These are phyloP conservation scores for Candida dajiaensis DNA, from an alignment of 805 yeast species.

Conservation along the genomic window DNA sequence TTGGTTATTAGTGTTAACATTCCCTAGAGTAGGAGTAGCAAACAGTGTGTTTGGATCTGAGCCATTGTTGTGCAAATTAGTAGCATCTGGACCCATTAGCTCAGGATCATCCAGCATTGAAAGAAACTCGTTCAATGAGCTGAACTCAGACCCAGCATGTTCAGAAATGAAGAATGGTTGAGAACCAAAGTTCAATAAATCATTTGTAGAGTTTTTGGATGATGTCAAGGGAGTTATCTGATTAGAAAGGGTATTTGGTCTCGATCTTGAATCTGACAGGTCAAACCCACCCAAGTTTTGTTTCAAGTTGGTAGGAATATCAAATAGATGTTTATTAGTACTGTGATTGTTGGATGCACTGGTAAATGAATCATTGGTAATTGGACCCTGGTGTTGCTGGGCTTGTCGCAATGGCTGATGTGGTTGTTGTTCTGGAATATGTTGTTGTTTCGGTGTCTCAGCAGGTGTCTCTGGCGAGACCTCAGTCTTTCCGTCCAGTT, in stretches of 20 bases:
- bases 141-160: slow-evolving; percentile 89
- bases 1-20: neutral
- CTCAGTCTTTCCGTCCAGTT: slow-evolving; percentile 9
- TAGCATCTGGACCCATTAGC: slow-evolving; percentile 37
- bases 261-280: neutral
- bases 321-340: slow-evolving; percentile 1
- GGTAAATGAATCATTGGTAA: neutral
- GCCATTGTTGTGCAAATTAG: neutral
- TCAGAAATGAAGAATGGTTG: slow-evolving; percentile 84
- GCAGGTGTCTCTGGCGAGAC: slow-evolving; percentile 1
- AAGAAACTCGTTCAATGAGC: slow-evolving; percentile 81
- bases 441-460: neutral
- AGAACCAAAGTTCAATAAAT: slow-evolving; percentile 29
- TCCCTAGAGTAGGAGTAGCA: neutral
- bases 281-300: neutral
- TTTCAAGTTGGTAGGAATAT: slow-evolving; percentile 1
- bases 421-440: neutral
- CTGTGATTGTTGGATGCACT: slow-evolving; percentile 1
- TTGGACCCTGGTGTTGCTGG: neutral
- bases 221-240: neutral
- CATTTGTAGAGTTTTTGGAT: slow-evolving; percentile 7
- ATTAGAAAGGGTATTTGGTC: neutral
- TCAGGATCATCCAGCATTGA: slow-evolving; percentile 88
- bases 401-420: neutral
- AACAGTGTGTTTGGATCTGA: slow-evolving; percentile 2